Evolutionary conservation across 345 rosid genomes (phyloP), one percentile per base, ranked within the genome.

Genomic region (Kernera saxatilis): DNA sequence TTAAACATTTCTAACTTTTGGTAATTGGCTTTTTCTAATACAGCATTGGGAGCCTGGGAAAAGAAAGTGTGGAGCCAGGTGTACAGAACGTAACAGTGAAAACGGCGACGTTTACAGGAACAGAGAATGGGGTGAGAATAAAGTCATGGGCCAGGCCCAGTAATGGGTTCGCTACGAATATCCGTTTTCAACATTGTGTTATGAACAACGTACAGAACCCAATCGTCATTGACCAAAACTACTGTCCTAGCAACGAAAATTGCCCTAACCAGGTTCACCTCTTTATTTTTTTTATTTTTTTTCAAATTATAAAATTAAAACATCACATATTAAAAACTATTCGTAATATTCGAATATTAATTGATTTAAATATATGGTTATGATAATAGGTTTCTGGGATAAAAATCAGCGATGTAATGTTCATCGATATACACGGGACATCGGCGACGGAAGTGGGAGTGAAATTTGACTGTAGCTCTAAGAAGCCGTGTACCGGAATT

Each of bases 81-180:
- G 87, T 85, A 1, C 76, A 80, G 30, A 85, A 87, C 56, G 79
- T 87, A 27, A 85, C 86, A 0, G 78, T 87, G 2, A 73, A 75
- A 64, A 68, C 70, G 45, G 79, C 68, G 4, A 63, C 64, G 33
- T 73, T 87, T 39, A 65, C 66, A 0, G 77, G 78, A 2, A 80
- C 92, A 3, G 64, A 81, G 32, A 85, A 83, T 25, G 89, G 92
- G 0, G 81, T 85, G 23, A 71, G 92, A 57, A 85, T 87, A 51
- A 87, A 87, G 43, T 57, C 86, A n/a, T 87, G 89, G 89, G 92
- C 78, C 2, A 82, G 82, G 58, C 82, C 86, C 2, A 85, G 89
- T 75, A 78, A n/a, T 15, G 84, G 87, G 2, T 87, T 72, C 41
- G 89, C 80, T 1, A 70, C 62, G 19, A 65, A 75, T 37, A 75